Percentiles rank a stretch among this genome's conserved stretches.
Conservation (phyloP, 345 rosid species). For the Boechera retrofracta region DNA sequence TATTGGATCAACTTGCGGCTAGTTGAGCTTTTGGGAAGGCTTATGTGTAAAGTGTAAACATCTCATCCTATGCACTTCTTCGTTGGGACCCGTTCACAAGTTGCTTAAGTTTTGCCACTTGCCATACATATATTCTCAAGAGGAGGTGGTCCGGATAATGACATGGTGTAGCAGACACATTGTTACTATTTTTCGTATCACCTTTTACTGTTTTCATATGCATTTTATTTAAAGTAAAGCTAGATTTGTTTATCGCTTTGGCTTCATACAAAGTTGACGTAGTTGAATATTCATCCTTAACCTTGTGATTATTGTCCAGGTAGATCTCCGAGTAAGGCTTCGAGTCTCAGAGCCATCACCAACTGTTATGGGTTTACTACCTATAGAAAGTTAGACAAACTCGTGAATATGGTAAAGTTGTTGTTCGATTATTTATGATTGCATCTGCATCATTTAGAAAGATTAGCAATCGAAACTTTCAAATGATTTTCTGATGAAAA, state of each 20-base stretch:
- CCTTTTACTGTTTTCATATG: slow-evolving; percentile 30
- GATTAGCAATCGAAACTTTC: neutral
- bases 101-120: slow-evolving; percentile 30
- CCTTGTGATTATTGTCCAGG: slow-evolving; percentile 27
- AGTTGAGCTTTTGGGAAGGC: slow-evolving; percentile 47
- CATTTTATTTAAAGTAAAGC: neutral
- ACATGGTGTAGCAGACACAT: slow-evolving; percentile 11
- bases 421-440: neutral
- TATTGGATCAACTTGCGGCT: slow-evolving; percentile 55
- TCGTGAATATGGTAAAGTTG: slow-evolving; percentile 3
- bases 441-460: slow-evolving; percentile 2
- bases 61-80: slow-evolving; percentile 13
- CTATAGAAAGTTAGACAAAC: neutral
- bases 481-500: slow-evolving; percentile 1
- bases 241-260: slow-evolving; percentile 7
- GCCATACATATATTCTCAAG: slow-evolving; percentile 20
- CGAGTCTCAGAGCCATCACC: neutral
- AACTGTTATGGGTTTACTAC: neutral
- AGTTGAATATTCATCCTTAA: slow-evolving; percentile 33
- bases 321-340: slow-evolving; percentile 21
- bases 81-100: slow-evolving; percentile 27
- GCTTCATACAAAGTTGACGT: neutral
- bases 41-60: slow-evolving; percentile 26
- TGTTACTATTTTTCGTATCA: slow-evolving; percentile 16
- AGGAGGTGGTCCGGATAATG: slow-evolving; percentile 25